Evolutionary conservation across 2,329 filamentous ascomycete genomes (phyloP), one percentile per base, ranked within the genome.

Genomic region (Alternaria gaisen): DNA sequence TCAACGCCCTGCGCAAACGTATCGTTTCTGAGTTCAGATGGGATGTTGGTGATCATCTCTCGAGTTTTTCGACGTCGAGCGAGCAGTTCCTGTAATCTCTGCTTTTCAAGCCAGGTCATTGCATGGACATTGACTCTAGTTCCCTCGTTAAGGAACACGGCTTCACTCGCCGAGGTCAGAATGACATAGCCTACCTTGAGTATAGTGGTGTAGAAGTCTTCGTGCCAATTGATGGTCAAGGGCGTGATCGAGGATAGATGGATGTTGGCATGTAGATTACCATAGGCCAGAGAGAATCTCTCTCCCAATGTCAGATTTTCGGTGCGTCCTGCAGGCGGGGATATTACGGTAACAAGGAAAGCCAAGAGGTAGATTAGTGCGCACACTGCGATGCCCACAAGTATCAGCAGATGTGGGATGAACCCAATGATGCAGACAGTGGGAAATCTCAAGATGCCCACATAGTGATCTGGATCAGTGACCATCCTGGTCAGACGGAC

Each of bases 341-440:
- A 89, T 40, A 92, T 76, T 0, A 91, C 90, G 1, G 93, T 94
- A 6, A 97, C 84, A 0, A 90, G 59, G 28, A 98, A 82, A 3
- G 94, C 94, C 22, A 95, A 71, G 0, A 81, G 81, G 75, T 98
- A 98, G 48, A 99, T 96, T 8, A 83, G 73, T 3, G 87, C 83
- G 74, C 95, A 98, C 16, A 90, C 81, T 5, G 87, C 60, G 47
- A 97, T 97, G 0, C 94, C 95, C 8, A 86, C 71, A 1, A 98
- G 80, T 12, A 98, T 92, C 24, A 97, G 82, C n/a, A 98, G 84
- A 77, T 98, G 94, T 1, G 95, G 95, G 36, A 98, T 91, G 76
- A 98, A 97, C 1, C 94, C 93, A 30, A 98, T 91, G 60, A 98
- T 93, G 72, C 92, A 97, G 41, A 98, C 93, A 0, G 94, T 97